Percentiles rank a stretch among this genome's conserved stretches.
phyloP scores from a whole-genome alignment of 805 yeast species.

The Pichia nanzhaoensis region DNA sequence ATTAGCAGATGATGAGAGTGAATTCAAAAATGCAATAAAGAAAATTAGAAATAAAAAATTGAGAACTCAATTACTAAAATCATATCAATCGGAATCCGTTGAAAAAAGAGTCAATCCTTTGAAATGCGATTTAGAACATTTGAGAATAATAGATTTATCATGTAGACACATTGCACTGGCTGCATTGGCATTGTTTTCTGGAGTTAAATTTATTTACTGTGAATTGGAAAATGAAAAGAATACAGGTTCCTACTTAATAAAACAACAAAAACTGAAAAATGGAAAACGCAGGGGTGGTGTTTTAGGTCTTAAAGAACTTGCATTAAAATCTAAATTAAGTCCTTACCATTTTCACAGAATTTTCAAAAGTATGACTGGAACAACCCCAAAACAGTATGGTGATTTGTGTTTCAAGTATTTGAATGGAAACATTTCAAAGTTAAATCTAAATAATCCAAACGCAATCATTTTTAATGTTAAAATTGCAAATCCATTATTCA shows the following conservation, averaged over 20 bases:
- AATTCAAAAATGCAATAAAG: not conserved
- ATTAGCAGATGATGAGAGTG: conserved; percentile 14
- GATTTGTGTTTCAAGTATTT: conserved; percentile 69
- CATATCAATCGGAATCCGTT: not conserved
- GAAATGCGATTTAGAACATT: conserved; percentile 62
- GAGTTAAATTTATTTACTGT: conserved; percentile 4
- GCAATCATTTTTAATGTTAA: too few relatives aligned
- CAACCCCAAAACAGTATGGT: conserved; percentile 85
- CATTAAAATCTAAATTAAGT: conserved; percentile 71
- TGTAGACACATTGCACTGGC: conserved; percentile 81
- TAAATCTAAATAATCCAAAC: too few relatives aligned
- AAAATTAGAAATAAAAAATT: conserved; percentile 4
- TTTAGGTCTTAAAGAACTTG: conserved; percentile 78
- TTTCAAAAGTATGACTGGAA: conserved; percentile 76
- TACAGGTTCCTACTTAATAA: conserved; percentile 2
- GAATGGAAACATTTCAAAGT: conserved; percentile 18
- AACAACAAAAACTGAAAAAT: conserved; percentile 27
- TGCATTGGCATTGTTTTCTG: conserved; percentile 35
- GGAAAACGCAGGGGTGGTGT: conserved; percentile 71
- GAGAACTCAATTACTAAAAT: conserved; percentile 5
- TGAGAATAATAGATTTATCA: conserved; percentile 64
- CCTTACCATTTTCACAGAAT: conserved; percentile 95
- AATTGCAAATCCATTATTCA: too few relatives aligned
- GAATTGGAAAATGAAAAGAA: too few relatives aligned
- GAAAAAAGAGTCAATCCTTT: conserved; percentile 29